These are phyloP conservation scores for Naematelia aurantialba DNA, from an alignment of 768 basidiomycete genomes.

Conservation along the genomic window DNA sequence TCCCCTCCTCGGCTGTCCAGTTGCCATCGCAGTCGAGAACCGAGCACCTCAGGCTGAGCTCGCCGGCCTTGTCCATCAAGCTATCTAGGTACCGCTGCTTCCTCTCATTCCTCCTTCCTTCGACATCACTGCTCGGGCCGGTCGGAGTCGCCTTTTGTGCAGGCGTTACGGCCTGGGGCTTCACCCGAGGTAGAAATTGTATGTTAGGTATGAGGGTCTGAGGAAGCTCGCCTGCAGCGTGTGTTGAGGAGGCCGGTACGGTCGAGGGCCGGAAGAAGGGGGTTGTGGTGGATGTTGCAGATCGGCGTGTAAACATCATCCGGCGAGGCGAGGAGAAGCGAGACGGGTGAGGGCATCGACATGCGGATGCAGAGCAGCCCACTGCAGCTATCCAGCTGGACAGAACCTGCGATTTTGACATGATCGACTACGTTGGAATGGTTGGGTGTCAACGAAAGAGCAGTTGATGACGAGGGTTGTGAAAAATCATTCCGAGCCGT, in stretches of 20 bases:
- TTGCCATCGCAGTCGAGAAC: constrained; percentile 77
- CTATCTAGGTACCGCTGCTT: constrained; percentile 46
- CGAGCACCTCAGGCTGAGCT: constrained; percentile 90
- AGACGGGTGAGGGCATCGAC: neutral
- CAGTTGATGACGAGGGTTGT: neutral
- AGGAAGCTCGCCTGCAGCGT: constrained; percentile 16
- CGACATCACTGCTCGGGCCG: constrained; percentile 10
- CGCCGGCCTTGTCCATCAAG: constrained; percentile 62
- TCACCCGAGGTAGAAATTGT: neutral
- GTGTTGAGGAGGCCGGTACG: constrained; percentile 22
- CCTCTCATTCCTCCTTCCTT: constrained; percentile 31
- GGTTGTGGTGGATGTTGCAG: constrained; percentile 28
- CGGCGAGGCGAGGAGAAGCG: constrained; percentile 1
- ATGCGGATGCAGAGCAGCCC: neutral
- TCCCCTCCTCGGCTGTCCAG: constrained; percentile 46
- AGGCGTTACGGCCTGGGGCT: neutral
- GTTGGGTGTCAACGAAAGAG: neutral
- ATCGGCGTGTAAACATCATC: constrained; percentile 22
- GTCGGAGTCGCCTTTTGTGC: neutral
- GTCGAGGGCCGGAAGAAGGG: constrained; percentile 24
- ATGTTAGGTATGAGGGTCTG: neutral
- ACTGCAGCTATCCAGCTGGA: neutral
- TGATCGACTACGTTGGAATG: neutral
- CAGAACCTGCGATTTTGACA: neutral
- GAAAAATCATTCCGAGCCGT: neutral